phyloP scores from a whole-genome alignment of 495 filamentous ascomycete species.

The Aspergillus sparsus region DNA sequence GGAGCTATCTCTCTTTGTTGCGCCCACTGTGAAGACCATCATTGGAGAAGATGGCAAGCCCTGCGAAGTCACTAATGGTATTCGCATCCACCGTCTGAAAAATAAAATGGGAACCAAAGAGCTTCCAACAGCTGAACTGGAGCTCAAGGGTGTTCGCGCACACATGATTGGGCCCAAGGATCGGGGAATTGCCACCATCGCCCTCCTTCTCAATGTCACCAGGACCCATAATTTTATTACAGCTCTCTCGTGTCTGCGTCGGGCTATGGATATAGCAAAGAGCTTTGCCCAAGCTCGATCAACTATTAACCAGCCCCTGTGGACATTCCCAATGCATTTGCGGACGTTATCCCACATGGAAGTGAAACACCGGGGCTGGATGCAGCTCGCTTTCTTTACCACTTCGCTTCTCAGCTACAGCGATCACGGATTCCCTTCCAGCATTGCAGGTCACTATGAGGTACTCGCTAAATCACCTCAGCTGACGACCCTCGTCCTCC shows the following conservation, averaged over 20 bases:
- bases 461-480: background rate
- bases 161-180: slow-evolving; percentile 65
- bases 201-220: slow-evolving; percentile 69
- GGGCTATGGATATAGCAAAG: slow-evolving; percentile 61
- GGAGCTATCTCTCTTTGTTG: slow-evolving; percentile 66
- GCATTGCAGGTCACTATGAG: slow-evolving; percentile 1
- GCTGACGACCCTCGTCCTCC: slow-evolving; percentile 51
- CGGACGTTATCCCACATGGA: slow-evolving; percentile 57
- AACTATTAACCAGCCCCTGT: slow-evolving; percentile 52
- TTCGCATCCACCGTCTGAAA: slow-evolving; percentile 68
- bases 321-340: slow-evolving; percentile 59
- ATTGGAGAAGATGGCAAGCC: slow-evolving; percentile 13
- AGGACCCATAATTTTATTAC: slow-evolving; percentile 62
- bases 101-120: slow-evolving; percentile 69
- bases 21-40: slow-evolving; percentile 57
- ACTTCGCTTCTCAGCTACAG: slow-evolving; percentile 35
- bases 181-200: slow-evolving; percentile 63
- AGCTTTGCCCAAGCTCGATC: slow-evolving; percentile 57
- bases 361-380: slow-evolving; percentile 55
- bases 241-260: slow-evolving; percentile 57
- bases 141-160: slow-evolving; percentile 61
- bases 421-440: slow-evolving; percentile 50
- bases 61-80: slow-evolving; percentile 56
- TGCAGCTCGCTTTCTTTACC: slow-evolving; percentile 59
- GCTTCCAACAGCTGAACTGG: slow-evolving; percentile 72